Evolutionary conservation across 345 rosid genomes (phyloP), one percentile per base, ranked within the genome.

Genomic region (Citrus australasica): DNA sequence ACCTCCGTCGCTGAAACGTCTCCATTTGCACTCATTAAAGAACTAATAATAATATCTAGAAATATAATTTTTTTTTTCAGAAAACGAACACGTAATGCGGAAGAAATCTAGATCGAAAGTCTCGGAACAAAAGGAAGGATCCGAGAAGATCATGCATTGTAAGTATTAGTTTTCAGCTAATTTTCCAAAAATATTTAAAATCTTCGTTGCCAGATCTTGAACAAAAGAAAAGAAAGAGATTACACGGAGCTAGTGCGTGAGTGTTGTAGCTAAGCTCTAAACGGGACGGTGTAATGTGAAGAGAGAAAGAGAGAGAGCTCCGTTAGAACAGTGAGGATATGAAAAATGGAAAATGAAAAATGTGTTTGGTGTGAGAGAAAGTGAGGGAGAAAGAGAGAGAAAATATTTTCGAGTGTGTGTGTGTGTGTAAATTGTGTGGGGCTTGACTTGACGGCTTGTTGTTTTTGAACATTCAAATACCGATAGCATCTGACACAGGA

Each of bases 401-500:
- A 24, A 58, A 10, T 69, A 72, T 61, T 75, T 40, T 67, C 21
- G 73, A 30, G 51, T 19, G 69, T 56, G 78, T 42, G 71, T 76
- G 33, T 51, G 38, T 14, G 78, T 10, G 75, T 25, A 71, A 66
- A 37, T 48, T 10, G n/a, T 10, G 24, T n/a, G 61, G 24, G 61
- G 51, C 51, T 46, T 22, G 24, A 10, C 22, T 19, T 33, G 48
- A 66, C 27, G 48, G 48, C 27, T 13, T 53, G 22, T 1, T 58
- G 89, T 94, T 89, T 90, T 94, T 90, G 89, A 92, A 94, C 83
- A 82, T 94, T 94, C 95, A 90, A 91, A 92, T 58, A 78, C 40
- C 61, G 61, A 81, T 22, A 51, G 62, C 75, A 40, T 74, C 82
- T 8, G 87, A 74, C 73, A 79, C 53, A 25, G 21, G 27, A 35